Percentiles rank a stretch among this genome's conserved stretches.
These are phyloP conservation scores for Tubosaeta sp. DNA, from an alignment of 768 basidiomycete genomes.

Conservation along the genomic window DNA sequence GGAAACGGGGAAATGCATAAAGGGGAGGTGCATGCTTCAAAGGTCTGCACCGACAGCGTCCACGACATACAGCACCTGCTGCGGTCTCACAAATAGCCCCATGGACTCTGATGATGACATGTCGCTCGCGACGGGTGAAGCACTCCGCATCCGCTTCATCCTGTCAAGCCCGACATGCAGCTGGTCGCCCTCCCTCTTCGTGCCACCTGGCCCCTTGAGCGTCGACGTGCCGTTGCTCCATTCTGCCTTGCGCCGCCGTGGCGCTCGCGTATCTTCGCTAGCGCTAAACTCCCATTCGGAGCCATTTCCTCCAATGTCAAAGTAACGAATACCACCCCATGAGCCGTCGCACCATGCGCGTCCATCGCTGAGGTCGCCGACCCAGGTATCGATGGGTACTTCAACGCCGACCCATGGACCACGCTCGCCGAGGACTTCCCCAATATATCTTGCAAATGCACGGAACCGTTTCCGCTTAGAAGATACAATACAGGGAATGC, in stretches of 20 bases:
- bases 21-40: slow-evolving; percentile 27
- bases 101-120: slow-evolving; percentile 58
- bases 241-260: slow-evolving; percentile 21
- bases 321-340: slow-evolving; percentile 79
- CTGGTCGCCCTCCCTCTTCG: slow-evolving; percentile 58
- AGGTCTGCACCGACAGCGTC: slow-evolving; percentile 72
- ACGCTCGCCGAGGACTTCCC: slow-evolving; percentile 73
- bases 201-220: slow-evolving; percentile 33
- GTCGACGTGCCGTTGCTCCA: slow-evolving; percentile 30
- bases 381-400: slow-evolving; percentile 63
- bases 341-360: slow-evolving; percentile 85
- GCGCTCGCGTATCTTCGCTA: slow-evolving; percentile 35
- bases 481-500: slow-evolving; percentile 87
- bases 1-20: neutral
- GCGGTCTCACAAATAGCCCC: slow-evolving; percentile 79
- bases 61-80: slow-evolving; percentile 83
- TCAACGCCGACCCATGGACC: slow-evolving; percentile 93
- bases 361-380: slow-evolving; percentile 48
- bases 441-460: slow-evolving; percentile 85
- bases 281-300: slow-evolving; percentile 64
- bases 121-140: slow-evolving; percentile 61
- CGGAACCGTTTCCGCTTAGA: slow-evolving; percentile 81
- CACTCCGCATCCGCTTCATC: slow-evolving; percentile 60
- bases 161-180: slow-evolving; percentile 36
- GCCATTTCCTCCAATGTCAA: slow-evolving; percentile 61